Evolutionary conservation across 2,329 filamentous ascomycete genomes (phyloP).

Genomic region (Dryadomyces quercivorus): DNA sequence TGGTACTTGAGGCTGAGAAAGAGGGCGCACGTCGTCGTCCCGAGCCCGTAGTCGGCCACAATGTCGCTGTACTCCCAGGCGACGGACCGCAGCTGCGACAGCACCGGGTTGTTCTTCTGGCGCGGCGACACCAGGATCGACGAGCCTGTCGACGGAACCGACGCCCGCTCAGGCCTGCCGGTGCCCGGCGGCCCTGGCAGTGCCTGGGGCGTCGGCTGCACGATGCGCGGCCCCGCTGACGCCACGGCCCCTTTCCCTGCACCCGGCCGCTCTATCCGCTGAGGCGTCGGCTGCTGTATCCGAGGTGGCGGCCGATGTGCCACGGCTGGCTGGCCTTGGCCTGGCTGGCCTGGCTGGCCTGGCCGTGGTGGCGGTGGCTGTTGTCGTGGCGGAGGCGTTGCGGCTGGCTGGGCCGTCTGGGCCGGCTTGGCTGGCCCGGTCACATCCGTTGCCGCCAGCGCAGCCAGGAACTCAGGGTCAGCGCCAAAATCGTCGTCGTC

Average conservation of each 20-base stretch:
- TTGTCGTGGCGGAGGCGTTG: slow-evolving; percentile 8
- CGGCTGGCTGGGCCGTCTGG: background rate
- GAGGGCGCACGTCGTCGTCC: slow-evolving; percentile 75
- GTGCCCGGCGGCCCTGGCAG: slow-evolving; percentile 37
- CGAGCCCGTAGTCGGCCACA: slow-evolving; percentile 85
- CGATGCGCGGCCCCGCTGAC: slow-evolving; percentile 40
- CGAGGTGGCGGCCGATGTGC: slow-evolving; percentile 30
- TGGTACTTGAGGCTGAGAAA: slow-evolving; percentile 94
- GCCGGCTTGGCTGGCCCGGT: background rate
- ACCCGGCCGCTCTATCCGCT: slow-evolving; percentile 34
- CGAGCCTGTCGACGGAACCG: slow-evolving; percentile 43
- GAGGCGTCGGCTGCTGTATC: slow-evolving; percentile 38
- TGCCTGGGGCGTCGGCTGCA: slow-evolving; percentile 84
- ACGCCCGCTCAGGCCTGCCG: background rate
- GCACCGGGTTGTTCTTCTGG: slow-evolving; percentile 89
- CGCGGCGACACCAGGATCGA: slow-evolving; percentile 82
- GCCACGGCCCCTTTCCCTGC: background rate
- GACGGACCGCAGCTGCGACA: slow-evolving; percentile 68
- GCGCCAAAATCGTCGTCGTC: slow-evolving; percentile 43
- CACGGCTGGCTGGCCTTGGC: background rate
- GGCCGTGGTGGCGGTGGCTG: slow-evolving; percentile 14
- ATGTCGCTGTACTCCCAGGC: slow-evolving; percentile 98
- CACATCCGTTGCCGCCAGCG: slow-evolving; percentile 38
- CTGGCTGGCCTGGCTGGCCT: slow-evolving; percentile 10
- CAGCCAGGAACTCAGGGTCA: slow-evolving; percentile 43